Conservation (phyloP, 345 rosid species). For the Eucalyptus erythrocorys region DNA sequence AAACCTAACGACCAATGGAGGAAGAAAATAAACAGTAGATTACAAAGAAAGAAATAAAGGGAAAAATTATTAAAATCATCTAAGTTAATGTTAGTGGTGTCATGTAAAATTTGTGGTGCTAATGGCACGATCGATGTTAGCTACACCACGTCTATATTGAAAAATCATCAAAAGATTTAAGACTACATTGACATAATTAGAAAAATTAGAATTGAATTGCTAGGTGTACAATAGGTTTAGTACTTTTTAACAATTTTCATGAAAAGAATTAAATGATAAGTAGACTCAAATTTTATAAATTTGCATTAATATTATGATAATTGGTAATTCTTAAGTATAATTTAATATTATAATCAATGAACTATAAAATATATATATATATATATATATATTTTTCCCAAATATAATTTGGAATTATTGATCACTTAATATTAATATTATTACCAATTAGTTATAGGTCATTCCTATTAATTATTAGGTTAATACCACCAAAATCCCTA, state of each 20-base stretch:
- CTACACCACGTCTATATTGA: background rate
- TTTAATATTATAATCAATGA: background rate
- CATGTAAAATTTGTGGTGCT: accelerated
- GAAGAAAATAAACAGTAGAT: background rate
- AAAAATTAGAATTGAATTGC: background rate
- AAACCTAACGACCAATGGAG: background rate
- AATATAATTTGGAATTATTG: background rate
- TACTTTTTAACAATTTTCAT: background rate
- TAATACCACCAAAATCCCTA: background rate
- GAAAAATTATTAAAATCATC: background rate
- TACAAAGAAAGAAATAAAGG: background rate
- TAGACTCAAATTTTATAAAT: background rate
- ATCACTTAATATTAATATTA: background rate
- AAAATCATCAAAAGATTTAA: background rate
- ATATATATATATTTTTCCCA: background rate
- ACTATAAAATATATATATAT: too few species aligned
- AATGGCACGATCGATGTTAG: accelerated
- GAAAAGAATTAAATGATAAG: background rate
- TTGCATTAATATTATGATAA: background rate
- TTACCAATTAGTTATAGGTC: background rate
- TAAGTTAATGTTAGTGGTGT: accelerated
- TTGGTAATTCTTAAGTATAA: background rate
- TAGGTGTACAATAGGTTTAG: background rate
- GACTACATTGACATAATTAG: background rate
- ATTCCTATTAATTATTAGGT: background rate